Conservation (phyloP, 495 filamentous ascomycete genomes). For the Aspergillus coremiiformis region DNA sequence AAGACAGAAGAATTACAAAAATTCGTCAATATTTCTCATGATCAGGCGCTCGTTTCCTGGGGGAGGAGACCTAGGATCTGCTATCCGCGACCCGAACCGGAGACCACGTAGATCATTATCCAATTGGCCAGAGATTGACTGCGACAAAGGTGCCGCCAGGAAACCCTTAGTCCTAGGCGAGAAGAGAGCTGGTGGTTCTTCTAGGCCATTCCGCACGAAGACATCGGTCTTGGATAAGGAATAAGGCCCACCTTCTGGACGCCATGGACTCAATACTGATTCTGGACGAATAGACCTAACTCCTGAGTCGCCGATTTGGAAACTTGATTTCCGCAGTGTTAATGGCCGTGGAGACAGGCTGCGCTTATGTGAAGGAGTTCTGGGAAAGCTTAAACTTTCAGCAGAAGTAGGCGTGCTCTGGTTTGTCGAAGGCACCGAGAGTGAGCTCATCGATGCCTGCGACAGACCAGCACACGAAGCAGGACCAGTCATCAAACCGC, state of each 20-base stretch:
- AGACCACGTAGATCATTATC: conserved; percentile 23
- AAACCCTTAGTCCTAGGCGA: conserved; percentile 46
- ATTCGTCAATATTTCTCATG: conserved; percentile 49
- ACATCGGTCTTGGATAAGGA: conserved; percentile 29
- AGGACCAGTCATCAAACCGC: conserved; percentile 12
- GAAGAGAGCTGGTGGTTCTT: conserved; percentile 32
- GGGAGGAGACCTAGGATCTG: conserved; percentile 45
- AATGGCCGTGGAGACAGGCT: conserved; percentile 37
- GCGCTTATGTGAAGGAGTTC: conserved; percentile 29
- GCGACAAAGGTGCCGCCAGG: conserved; percentile 31
- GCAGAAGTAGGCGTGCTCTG: conserved; percentile 25
- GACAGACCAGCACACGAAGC: conserved; percentile 18
- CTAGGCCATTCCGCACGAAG: conserved; percentile 33
- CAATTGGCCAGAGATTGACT: conserved; percentile 27
- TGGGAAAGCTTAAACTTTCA: conserved; percentile 20
- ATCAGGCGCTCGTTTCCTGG: conserved; percentile 41
- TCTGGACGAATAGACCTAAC: conserved; percentile 9
- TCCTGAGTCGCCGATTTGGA: conserved; percentile 24
- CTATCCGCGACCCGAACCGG: conserved; percentile 25
- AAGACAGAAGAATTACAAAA: conserved; percentile 32
- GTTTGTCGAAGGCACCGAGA: conserved; percentile 24
- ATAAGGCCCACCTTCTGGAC: conserved; percentile 9
- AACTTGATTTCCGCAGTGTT: conserved; percentile 34
- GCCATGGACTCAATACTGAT: conserved; percentile 3
- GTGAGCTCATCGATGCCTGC: conserved; percentile 22